A percentile compares a stretch with the other conserved stretches of the same genome.
phyloP scores from a whole-genome alignment of 495 filamentous ascomycete species.

The Hypoxylon rickii region DNA sequence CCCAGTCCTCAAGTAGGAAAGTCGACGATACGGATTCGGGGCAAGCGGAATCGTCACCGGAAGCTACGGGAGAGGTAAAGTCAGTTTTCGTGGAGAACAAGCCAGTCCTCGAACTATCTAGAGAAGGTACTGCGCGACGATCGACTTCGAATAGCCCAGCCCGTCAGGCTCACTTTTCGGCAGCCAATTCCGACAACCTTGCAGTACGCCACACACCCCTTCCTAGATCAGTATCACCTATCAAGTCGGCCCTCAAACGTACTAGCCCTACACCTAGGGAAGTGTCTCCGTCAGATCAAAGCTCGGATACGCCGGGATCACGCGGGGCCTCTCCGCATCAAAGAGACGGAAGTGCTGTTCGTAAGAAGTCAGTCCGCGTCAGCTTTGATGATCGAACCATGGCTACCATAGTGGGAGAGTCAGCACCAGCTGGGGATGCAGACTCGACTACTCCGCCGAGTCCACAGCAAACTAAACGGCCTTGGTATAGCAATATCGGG shows the following conservation, averaged over 20 bases:
- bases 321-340: conserved; percentile 29
- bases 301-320: conserved; percentile 44
- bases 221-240: conserved; percentile 78
- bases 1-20: conserved; percentile 1
- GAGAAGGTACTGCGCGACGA: conserved; percentile 23
- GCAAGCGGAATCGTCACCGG: not conserved
- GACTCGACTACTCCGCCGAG: conserved; percentile 56
- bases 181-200: conserved; percentile 51
- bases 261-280: conserved; percentile 56
- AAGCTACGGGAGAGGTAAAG: conserved; percentile 11
- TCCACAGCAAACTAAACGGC: conserved; percentile 53
- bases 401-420: conserved; percentile 60
- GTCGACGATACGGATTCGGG: not conserved
- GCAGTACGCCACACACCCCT: conserved; percentile 75
- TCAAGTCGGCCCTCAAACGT: conserved; percentile 83
- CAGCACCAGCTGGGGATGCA: conserved; percentile 56
- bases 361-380: conserved; percentile 75
- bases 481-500: conserved; percentile 60
- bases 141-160: conserved; percentile 45
- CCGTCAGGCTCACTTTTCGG: conserved; percentile 75
- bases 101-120: conserved; percentile 25
- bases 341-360: conserved; percentile 60
- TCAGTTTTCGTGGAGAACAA: conserved; percentile 20
- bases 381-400: conserved; percentile 78
- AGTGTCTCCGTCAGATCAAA: conserved; percentile 47